These are phyloP conservation scores for Apiotrichum mycotoxinovorans DNA, from an alignment of 1,284 basidiomycete species.

Conservation along the genomic window DNA sequence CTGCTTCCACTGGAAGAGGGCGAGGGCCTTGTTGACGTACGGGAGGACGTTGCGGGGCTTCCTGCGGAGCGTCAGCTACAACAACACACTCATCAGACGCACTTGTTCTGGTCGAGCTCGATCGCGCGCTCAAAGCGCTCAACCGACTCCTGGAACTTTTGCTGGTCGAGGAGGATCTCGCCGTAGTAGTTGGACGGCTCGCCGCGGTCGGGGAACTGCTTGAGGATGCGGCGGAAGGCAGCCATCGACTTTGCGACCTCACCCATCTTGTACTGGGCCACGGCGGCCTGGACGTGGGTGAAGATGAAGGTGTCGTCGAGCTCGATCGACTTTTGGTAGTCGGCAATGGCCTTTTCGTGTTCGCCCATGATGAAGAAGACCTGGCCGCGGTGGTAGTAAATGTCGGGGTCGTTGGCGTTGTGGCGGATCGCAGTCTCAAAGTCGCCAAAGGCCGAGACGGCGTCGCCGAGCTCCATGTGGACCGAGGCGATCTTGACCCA, in stretches of 20 bases:
- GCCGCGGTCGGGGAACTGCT: constrained; percentile 73
- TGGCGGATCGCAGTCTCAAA: constrained; percentile 86
- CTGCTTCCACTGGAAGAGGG: constrained; percentile 94
- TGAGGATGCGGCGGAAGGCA: constrained; percentile 78
- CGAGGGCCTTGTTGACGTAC: constrained; percentile 94
- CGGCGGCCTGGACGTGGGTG: constrained; percentile 81
- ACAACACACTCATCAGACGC: neutral
- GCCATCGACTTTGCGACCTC: constrained; percentile 77
- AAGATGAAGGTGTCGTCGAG: constrained; percentile 62
- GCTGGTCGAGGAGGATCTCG: constrained; percentile 90
- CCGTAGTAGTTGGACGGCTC: constrained; percentile 93
- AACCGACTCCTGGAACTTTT: constrained; percentile 84
- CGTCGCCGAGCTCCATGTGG: constrained; percentile 87
- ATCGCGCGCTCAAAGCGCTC: constrained; percentile 92
- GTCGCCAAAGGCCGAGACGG: constrained; percentile 76
- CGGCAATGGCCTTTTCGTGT: constrained; percentile 76
- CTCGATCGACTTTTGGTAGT: constrained; percentile 83
- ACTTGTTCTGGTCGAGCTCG: constrained; percentile 78
- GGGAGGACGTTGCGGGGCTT: constrained; percentile 77
- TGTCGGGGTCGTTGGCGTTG: constrained; percentile 84
- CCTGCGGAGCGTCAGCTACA: constrained; percentile 34
- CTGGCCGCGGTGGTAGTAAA: constrained; percentile 99
- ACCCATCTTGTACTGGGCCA: constrained; percentile 89
- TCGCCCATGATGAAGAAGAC: constrained; percentile 96
- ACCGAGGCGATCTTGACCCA: constrained; percentile 97